A percentile compares a stretch with the other conserved stretches of the same genome.
Conservation (phyloP, 768 basidiomycete species). For the Boletellus ananas region DNA sequence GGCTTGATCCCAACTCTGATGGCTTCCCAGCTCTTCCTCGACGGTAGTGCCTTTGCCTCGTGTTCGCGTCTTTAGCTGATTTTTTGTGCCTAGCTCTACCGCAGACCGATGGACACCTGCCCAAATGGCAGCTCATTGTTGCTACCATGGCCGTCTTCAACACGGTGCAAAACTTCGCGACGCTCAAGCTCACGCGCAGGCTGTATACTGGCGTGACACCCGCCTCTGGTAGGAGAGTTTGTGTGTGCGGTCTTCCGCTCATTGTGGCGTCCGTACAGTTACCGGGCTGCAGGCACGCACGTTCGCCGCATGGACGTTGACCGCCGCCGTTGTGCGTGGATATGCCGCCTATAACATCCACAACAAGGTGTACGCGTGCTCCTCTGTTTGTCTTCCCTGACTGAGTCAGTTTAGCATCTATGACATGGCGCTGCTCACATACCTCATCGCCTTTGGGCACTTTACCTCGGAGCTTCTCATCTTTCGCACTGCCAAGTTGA, state of each 20-base stretch:
- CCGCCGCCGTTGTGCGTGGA: constrained; percentile 74
- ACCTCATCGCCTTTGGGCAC: constrained; percentile 87
- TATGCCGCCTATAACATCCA: constrained; percentile 91
- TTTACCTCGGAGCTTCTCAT: constrained; percentile 84
- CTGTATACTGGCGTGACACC: constrained; percentile 57
- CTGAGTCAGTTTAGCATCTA: constrained; percentile 58
- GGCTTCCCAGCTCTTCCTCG: constrained; percentile 18
- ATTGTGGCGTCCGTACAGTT: constrained; percentile 44
- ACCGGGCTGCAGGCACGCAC: constrained; percentile 84
- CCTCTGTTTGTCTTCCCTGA: neutral
- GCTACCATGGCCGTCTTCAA: constrained; percentile 81
- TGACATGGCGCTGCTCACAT: constrained; percentile 83
- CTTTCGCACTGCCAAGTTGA: constrained; percentile 69
- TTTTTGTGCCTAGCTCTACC: constrained; percentile 50
- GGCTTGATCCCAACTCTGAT: constrained; percentile 1
- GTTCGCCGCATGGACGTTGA: constrained; percentile 89
- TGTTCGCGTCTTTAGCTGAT: neutral
- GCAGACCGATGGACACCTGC: constrained; percentile 64
- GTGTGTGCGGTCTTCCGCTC: neutral
- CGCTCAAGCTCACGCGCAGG: constrained; percentile 70
- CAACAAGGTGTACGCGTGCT: constrained; percentile 62
- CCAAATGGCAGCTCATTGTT: constrained; percentile 85
- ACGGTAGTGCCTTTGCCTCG: constrained; percentile 11
- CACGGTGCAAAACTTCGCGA: constrained; percentile 75
- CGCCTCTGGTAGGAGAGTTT: constrained; percentile 33